A percentile compares a stretch with the other conserved stretches of the same genome.
These are phyloP conservation scores for Euclidium syriacum DNA, from an alignment of 345 rosid genomes.

Conservation along the genomic window DNA sequence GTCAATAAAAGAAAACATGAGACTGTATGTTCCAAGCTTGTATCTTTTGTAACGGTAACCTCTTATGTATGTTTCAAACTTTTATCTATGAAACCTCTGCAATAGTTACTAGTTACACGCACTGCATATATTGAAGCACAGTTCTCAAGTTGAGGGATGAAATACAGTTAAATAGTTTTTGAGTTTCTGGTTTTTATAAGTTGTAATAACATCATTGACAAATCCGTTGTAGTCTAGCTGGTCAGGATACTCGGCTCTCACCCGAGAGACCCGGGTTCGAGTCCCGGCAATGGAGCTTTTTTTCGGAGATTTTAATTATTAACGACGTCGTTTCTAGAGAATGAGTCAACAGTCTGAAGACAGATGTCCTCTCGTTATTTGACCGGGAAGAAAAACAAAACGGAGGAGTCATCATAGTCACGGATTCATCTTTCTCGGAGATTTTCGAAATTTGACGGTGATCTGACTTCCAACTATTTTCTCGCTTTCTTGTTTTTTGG, in stretches of 20 bases:
- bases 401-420: conserved; percentile 4
- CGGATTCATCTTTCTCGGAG: conserved; percentile 8
- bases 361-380: conserved; percentile 12
- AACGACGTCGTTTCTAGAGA: not conserved
- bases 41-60: conserved; percentile 17
- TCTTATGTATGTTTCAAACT: not conserved
- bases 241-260: conserved; percentile 81
- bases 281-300: conserved; percentile 53
- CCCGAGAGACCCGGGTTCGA: conserved; percentile 63
- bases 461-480: conserved; percentile 5
- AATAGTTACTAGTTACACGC: not conserved
- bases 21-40: conserved; percentile 5
- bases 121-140: not conserved
- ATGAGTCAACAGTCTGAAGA: conserved; percentile 10
- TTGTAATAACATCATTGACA: no score
- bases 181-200: no score
- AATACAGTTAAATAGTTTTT: no score
- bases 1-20: not conserved
- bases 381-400: conserved; percentile 4
- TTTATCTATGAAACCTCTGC: not conserved
- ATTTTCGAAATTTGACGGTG: conserved; percentile 26
- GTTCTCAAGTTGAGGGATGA: not conserved
- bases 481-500: not conserved
- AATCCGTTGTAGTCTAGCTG: conserved; percentile 44
- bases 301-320: not conserved